Base-by-base conservation (phyloP, 2,329 filamentous ascomycete genomes). In the Fusarium sp. region DNA sequence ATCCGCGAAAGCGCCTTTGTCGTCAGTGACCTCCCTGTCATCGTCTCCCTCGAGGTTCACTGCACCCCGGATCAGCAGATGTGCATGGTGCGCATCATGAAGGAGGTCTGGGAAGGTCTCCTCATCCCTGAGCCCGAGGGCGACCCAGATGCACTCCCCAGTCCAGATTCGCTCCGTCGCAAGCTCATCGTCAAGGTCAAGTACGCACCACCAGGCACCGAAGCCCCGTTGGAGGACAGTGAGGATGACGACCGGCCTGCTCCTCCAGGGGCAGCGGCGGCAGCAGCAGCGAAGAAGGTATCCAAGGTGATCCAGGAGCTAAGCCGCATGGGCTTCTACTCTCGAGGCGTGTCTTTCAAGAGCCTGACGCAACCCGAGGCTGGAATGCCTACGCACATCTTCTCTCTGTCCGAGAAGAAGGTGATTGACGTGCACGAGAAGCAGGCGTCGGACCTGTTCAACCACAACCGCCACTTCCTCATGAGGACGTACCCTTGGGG, bases 11-110 rank as follows among this genome's bases (percentile, higher is more conserved):
- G 92, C 77, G 95, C 93, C 1, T 98, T 98, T 78, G 84, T 89
- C 4, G 89, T 87, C 5, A 92, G 90, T 22, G 92, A 96, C 70
- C 85, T 97, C 20, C 96, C 96, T 0, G 86, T 99, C n/a, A 96
- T 98, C 69, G 93, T 98, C 77, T 98, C 94, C 79, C 88, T 99
- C 35, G 96, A 99, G 82, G 94, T 98, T 0, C 96, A 98, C 84
- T 95, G 94, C 73, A 88, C 87, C 71, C 84, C 90, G 0, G 89
- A 92, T 66, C 96, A 99, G 83, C 96, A 99, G 81, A 89, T 93
- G 73, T 88, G 92, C 67, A 98, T 98, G 94, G 95, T 98, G 6
- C 88, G 93, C 70, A 97, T 98, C 78, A 98, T 99, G 91, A 88
- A 91, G 71, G 90, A 97, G 70, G 90, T 90, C 29, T 99, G 95